phyloP scores from a whole-genome alignment of 2,329 filamentous ascomycete species.

The Stemphylium vesicarium region DNA sequence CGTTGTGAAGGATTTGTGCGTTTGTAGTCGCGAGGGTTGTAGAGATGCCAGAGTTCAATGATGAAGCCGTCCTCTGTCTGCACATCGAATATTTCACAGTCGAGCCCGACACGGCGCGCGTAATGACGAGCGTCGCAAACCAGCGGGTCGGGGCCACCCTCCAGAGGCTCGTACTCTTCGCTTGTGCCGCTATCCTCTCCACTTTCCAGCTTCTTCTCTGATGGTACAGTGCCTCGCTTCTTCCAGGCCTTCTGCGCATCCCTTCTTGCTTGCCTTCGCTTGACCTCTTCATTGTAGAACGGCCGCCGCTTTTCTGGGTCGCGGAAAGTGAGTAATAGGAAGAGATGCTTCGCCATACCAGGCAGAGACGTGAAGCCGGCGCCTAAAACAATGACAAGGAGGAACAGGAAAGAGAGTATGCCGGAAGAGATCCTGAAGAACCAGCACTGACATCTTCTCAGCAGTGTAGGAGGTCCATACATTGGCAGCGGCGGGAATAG shows the following conservation, averaged over 20 bases:
- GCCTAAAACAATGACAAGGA: constrained; percentile 76
- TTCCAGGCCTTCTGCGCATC: constrained; percentile 69
- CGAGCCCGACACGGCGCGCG: constrained; percentile 83
- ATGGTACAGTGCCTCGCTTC: constrained; percentile 44
- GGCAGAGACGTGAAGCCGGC: constrained; percentile 73
- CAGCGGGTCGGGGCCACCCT: constrained; percentile 80
- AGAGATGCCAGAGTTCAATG: constrained; percentile 87
- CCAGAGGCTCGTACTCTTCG: constrained; percentile 72
- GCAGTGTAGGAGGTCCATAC: constrained; percentile 74
- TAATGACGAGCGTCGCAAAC: constrained; percentile 85
- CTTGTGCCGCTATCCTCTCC: constrained; percentile 50
- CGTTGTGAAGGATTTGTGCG: constrained; percentile 59
- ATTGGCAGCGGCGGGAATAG: constrained; percentile 84
- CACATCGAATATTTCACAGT: constrained; percentile 81
- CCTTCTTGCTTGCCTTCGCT: constrained; percentile 62
- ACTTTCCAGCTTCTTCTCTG: constrained; percentile 43
- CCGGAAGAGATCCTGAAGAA: constrained; percentile 72
- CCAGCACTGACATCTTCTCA: constrained; percentile 70
- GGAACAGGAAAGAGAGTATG: constrained; percentile 77
- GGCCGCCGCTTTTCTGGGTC: constrained; percentile 67
- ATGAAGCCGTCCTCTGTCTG: constrained; percentile 95
- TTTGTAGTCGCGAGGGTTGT: constrained; percentile 77
- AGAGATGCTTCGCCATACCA: constrained; percentile 55
- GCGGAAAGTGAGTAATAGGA: constrained; percentile 62
- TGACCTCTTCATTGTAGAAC: constrained; percentile 75